These are phyloP conservation scores for Cladosporium sp. DNA, from an alignment of 2,329 filamentous ascomycete species.

Conservation along the genomic window DNA sequence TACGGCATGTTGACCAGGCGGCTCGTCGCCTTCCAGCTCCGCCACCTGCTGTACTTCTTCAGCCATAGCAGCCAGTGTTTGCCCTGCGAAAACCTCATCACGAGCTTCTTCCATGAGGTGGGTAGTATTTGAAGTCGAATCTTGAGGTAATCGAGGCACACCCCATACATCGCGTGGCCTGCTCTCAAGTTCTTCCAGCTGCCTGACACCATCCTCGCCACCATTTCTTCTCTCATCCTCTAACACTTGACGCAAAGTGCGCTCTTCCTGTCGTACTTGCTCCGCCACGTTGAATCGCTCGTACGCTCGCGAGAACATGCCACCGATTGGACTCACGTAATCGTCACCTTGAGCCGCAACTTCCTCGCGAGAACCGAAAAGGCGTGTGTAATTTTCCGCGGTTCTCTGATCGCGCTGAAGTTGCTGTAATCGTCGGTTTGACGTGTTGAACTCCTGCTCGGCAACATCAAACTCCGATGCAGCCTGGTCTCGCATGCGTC, in stretches of 20 bases:
- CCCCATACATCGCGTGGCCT: slow-evolving; percentile 29
- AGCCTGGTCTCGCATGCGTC: slow-evolving; percentile 30
- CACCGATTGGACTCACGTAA: slow-evolving; percentile 46
- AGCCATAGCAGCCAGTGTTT: background rate
- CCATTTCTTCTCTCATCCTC: slow-evolving; percentile 26
- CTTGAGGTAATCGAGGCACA: slow-evolving; percentile 16
- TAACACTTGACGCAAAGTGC: slow-evolving; percentile 29
- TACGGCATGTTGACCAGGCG: slow-evolving; percentile 9
- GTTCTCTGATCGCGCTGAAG: slow-evolving; percentile 33
- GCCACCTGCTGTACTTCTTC: background rate
- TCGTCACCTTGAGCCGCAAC: slow-evolving; percentile 42
- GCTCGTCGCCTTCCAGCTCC: slow-evolving; percentile 1
- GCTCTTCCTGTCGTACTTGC: slow-evolving; percentile 31
- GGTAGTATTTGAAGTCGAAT: slow-evolving; percentile 10
- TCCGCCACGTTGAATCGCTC: slow-evolving; percentile 43
- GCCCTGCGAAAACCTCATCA: slow-evolving; percentile 13
- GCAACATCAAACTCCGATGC: slow-evolving; percentile 30
- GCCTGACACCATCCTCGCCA: slow-evolving; percentile 17
- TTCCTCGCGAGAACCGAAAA: slow-evolving; percentile 46
- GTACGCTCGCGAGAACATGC: slow-evolving; percentile 44
- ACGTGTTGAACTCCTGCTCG: slow-evolving; percentile 29
- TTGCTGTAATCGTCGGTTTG: slow-evolving; percentile 29
- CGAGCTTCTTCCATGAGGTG: slow-evolving; percentile 12
- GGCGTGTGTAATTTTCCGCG: slow-evolving; percentile 35
- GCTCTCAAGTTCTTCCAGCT: slow-evolving; percentile 21